These are phyloP conservation scores for Neophaeococcomyces mojaviensis DNA, from an alignment of 2,329 filamentous ascomycete species.

Conservation along the genomic window DNA sequence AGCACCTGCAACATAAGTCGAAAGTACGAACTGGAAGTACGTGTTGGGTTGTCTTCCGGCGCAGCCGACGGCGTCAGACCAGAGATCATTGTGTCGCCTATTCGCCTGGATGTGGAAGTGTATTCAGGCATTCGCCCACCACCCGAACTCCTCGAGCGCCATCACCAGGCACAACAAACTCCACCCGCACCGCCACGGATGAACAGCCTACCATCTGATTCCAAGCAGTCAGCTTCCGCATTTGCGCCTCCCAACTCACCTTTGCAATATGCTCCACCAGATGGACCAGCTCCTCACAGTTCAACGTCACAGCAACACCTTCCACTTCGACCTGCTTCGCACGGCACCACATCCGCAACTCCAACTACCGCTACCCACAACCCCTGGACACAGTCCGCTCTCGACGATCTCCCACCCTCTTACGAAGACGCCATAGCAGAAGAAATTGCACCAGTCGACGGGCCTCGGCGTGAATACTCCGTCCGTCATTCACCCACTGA, in stretches of 20 bases:
- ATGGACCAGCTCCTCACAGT: slow-evolving; percentile 4
- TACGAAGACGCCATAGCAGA: slow-evolving; percentile 91
- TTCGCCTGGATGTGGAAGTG: slow-evolving; percentile 71
- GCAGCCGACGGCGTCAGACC: slow-evolving; percentile 47
- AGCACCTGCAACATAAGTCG: slow-evolving; percentile 79
- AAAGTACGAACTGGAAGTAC: slow-evolving; percentile 75
- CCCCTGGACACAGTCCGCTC: slow-evolving; percentile 6
- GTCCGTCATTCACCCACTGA: slow-evolving; percentile 24
- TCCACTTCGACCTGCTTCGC: slow-evolving; percentile 8
- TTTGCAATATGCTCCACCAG: background rate
- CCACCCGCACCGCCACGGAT: slow-evolving; percentile 22
- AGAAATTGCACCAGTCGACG: slow-evolving; percentile 65
- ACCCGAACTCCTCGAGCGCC: slow-evolving; percentile 58
- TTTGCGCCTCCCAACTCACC: background rate
- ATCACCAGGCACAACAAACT: slow-evolving; percentile 25
- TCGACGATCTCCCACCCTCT: slow-evolving; percentile 78
- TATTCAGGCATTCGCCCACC: slow-evolving; percentile 85
- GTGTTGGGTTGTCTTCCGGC: slow-evolving; percentile 69
- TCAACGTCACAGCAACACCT: background rate
- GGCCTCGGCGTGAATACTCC: slow-evolving; percentile 51
- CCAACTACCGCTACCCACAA: slow-evolving; percentile 5
- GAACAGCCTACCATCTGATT: slow-evolving; percentile 11
- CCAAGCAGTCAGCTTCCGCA: background rate
- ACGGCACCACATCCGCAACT: slow-evolving; percentile 11
- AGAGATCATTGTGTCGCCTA: slow-evolving; percentile 70